phyloP scores from a whole-genome alignment of 2,329 filamentous ascomycete species.

The Beauveria pseudobassiana region DNA sequence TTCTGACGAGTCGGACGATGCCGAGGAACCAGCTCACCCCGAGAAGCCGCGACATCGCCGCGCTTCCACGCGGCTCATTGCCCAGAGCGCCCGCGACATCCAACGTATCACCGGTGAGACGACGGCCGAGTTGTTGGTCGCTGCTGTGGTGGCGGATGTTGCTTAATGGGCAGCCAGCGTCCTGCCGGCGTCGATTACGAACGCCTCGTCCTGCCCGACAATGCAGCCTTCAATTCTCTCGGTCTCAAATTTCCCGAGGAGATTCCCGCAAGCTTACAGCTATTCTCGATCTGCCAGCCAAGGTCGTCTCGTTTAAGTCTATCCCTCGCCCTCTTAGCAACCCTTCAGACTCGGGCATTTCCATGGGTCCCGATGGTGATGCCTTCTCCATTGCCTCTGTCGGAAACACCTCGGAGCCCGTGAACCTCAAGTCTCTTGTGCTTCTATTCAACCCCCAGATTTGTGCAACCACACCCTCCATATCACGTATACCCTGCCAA shows the following conservation, averaged over 20 bases:
- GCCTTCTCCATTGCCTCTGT: slow-evolving; percentile 23
- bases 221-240: slow-evolving; percentile 75
- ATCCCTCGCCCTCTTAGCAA: slow-evolving; percentile 30
- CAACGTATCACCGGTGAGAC: slow-evolving; percentile 58
- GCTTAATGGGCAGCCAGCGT: slow-evolving; percentile 41
- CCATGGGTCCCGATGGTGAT: slow-evolving; percentile 31
- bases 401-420: slow-evolving; percentile 18
- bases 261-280: slow-evolving; percentile 66
- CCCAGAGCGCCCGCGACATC: slow-evolving; percentile 54
- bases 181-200: slow-evolving; percentile 44
- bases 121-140: slow-evolving; percentile 51
- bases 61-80: slow-evolving; percentile 62
- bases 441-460: slow-evolving; percentile 70
- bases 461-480: slow-evolving; percentile 90
- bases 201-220: slow-evolving; percentile 58
- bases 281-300: slow-evolving; percentile 63
- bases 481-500: slow-evolving; percentile 89
- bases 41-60: slow-evolving; percentile 47
- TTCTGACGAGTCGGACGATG: slow-evolving; percentile 54
- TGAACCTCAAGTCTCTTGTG: slow-evolving; percentile 35
- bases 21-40: slow-evolving; percentile 40
- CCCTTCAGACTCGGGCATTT: slow-evolving; percentile 39
- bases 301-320: slow-evolving; percentile 64
- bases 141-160: slow-evolving; percentile 60
- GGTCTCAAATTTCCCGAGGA: slow-evolving; percentile 62